phyloP scores from a whole-genome alignment of 345 rosid genomes.

The Crucihimalaya himalaica region DNA sequence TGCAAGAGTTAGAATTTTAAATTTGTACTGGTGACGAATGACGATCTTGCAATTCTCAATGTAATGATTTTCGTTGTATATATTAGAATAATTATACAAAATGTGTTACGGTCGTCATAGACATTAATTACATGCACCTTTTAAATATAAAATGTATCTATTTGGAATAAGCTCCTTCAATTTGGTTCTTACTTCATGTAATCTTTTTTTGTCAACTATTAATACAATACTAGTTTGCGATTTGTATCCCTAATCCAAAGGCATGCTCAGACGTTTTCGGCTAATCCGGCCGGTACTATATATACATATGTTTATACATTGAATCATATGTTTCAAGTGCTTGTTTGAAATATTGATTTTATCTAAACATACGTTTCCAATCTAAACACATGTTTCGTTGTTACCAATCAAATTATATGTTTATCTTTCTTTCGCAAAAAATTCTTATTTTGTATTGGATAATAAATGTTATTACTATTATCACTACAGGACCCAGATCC shows the following conservation, averaged over 20 bases:
- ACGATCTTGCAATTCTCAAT: background rate
- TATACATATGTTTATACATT: background rate
- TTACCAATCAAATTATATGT: slow-evolving; percentile 8
- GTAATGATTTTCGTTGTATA: background rate
- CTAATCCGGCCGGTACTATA: background rate
- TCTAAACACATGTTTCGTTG: slow-evolving; percentile 13
- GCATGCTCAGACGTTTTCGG: background rate
- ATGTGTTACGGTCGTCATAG: background rate
- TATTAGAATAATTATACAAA: background rate
- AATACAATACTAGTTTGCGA: background rate
- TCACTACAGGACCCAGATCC: background rate
- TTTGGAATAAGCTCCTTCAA: background rate
- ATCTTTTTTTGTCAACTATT: too few relatives aligned
- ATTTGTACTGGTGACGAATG: background rate
- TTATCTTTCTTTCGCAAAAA: slow-evolving; percentile 6
- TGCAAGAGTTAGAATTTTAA: too few relatives aligned
- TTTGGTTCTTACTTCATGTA: background rate
- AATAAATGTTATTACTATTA: background rate
- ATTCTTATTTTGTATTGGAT: background rate
- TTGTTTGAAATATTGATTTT: background rate
- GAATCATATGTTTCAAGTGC: background rate
- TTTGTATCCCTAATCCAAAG: background rate
- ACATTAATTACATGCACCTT: background rate
- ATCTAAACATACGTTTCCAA: slow-evolving; percentile 7
- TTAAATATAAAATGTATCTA: background rate